Evolutionary conservation across 257 asterid species (phyloP).

Genomic region (Nicotiana otophora): DNA sequence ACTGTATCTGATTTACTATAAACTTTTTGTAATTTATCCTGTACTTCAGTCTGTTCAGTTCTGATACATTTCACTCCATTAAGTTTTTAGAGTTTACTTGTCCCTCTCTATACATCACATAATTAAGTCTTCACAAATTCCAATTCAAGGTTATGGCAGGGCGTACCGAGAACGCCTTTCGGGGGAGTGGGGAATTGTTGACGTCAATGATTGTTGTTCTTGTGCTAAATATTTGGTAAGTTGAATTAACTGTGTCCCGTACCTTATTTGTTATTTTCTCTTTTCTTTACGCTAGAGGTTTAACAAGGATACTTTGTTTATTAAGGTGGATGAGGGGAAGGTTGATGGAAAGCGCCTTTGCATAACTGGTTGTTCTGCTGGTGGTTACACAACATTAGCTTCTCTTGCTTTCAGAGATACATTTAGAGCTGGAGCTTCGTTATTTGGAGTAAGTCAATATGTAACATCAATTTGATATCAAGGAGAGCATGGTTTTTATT

Average conservation of each 20-base stretch:
- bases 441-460: conserved; percentile 80
- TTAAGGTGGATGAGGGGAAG: conserved; percentile 70
- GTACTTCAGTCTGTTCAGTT: not conserved
- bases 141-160: conserved; percentile 81
- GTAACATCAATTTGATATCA: not conserved
- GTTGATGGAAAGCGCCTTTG: conserved; percentile 80
- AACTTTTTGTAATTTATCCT: not conserved
- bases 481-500: not conserved
- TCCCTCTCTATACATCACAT: not conserved
- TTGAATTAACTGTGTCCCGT: not conserved
- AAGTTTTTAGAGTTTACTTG: not conserved
- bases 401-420: conserved; percentile 79
- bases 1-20: not conserved
- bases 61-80: not conserved
- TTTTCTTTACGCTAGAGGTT: not conserved
- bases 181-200: conserved; percentile 85
- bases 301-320: conserved; percentile 14
- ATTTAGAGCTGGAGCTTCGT: conserved; percentile 86
- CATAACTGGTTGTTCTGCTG: conserved; percentile 94
- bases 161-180: conserved; percentile 80
- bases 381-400: conserved; percentile 93
- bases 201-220: conserved; percentile 92
- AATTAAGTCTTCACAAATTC: not conserved
- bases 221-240: conserved; percentile 84
- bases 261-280: not conserved